Conservation (phyloP, 164 flowering plant genomes). For the Paratinospora sagittata region DNA sequence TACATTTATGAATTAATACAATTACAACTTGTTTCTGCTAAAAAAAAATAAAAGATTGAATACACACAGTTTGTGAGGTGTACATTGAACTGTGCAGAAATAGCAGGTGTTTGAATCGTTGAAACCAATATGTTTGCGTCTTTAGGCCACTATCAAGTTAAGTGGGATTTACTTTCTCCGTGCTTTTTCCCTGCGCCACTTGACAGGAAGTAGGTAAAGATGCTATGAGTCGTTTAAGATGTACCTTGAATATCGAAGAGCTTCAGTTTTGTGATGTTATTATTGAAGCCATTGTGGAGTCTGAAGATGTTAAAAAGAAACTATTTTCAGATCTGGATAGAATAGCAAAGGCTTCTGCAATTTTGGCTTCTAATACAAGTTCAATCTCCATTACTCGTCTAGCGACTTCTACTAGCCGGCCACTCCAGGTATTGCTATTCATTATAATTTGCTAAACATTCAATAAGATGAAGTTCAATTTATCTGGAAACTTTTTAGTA, state of each 20-base stretch:
- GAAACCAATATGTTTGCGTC: too few species aligned
- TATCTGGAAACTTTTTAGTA: neutral
- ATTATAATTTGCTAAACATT: neutral
- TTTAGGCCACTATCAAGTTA: neutral
- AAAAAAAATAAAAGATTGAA: too few species aligned
- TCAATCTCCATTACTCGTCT: constrained; percentile 88
- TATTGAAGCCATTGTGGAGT: constrained; percentile 92
- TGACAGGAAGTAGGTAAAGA: constrained; percentile 41
- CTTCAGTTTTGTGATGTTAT: constrained; percentile 58
- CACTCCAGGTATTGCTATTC: constrained; percentile 52
- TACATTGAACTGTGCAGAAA: too few species aligned
- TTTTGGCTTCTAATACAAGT: constrained; percentile 93
- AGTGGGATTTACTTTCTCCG: neutral
- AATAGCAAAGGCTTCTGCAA: constrained; percentile 57
- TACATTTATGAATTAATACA: too few species aligned
- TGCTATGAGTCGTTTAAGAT: constrained; percentile 44
- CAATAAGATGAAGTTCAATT: neutral
- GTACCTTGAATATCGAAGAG: constrained; percentile 54
- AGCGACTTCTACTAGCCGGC: constrained; percentile 67
- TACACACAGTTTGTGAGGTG: too few species aligned
- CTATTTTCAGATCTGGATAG: constrained; percentile 62
- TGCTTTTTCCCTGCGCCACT: neutral
- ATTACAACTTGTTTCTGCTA: too few species aligned
- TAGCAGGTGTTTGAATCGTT: too few species aligned
- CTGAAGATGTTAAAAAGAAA: constrained; percentile 74